Conservation (phyloP, 352 stramenopile species). For the Phytopythium boreale region DNA sequence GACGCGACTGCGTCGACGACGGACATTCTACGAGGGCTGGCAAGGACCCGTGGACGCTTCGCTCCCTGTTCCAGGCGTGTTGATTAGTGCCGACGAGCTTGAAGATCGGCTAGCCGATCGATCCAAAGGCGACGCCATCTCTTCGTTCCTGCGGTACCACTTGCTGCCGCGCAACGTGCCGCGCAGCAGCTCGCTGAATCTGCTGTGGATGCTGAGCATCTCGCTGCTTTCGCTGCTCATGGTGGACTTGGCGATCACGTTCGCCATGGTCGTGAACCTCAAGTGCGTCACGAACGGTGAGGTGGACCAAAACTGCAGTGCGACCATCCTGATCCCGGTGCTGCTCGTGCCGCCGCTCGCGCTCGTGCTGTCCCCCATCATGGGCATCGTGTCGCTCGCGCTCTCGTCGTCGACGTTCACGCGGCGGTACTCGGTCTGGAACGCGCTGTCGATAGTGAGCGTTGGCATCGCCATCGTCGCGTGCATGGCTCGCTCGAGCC, state of each 20-base stretch:
- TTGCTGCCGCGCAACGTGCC: slow-evolving; percentile 58
- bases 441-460: slow-evolving; percentile 76
- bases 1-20: slow-evolving; percentile 20
- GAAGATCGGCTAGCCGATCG: slow-evolving; percentile 54
- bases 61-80: slow-evolving; percentile 62
- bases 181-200: slow-evolving; percentile 45
- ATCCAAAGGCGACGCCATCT: slow-evolving; percentile 30
- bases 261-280: slow-evolving; percentile 76
- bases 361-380: slow-evolving; percentile 66
- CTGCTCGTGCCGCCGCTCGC: slow-evolving; percentile 65
- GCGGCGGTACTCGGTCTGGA: slow-evolving; percentile 74
- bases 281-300: slow-evolving; percentile 75
- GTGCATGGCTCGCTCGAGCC: slow-evolving; percentile 59
- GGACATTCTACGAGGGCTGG: slow-evolving; percentile 69
- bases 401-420: slow-evolving; percentile 69
- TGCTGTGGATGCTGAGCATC: slow-evolving; percentile 69
- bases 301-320: slow-evolving; percentile 64
- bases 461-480: slow-evolving; percentile 63
- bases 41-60: slow-evolving; percentile 68
- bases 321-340: slow-evolving; percentile 71
- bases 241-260: slow-evolving; percentile 76
- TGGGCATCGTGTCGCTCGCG: slow-evolving; percentile 70
- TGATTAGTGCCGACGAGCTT: slow-evolving; percentile 68
- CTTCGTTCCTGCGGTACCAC: slow-evolving; percentile 42
- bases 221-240: slow-evolving; percentile 64